A percentile compares a stretch with the other conserved stretches of the same genome.
Conservation (phyloP, 1,139 yeast species). For the Nakaseomyces sp. region DNA sequence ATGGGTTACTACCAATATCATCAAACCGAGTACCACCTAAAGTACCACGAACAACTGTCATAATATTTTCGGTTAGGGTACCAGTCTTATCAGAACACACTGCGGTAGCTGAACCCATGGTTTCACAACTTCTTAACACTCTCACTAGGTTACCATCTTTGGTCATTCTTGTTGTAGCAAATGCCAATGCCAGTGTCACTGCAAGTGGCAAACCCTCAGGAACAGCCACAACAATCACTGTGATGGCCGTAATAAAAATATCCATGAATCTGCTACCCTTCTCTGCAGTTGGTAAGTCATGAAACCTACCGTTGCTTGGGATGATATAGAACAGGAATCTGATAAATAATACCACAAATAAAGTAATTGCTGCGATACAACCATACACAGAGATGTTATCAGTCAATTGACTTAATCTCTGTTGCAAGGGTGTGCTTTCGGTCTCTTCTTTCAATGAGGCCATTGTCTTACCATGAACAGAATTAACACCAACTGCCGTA, state of each 20-base stretch:
- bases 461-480: conserved; percentile 90
- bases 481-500: conserved; percentile 82
- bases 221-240: conserved; percentile 92
- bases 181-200: conserved; percentile 90
- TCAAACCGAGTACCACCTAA: conserved; percentile 40
- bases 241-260: conserved; percentile 81
- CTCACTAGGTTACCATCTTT: conserved; percentile 94
- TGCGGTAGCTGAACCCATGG: conserved; percentile 98
- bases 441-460: conserved; percentile 62
- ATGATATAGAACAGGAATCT: conserved; percentile 59
- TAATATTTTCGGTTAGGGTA: conserved; percentile 82
- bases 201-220: conserved; percentile 98
- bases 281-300: conserved; percentile 47
- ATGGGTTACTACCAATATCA: conserved; percentile 19
- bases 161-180: conserved; percentile 97
- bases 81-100: conserved; percentile 97
- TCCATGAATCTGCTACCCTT: conserved; percentile 81
- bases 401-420: conserved; percentile 70
- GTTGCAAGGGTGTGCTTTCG: conserved; percentile 85
- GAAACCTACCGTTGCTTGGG: conserved; percentile 42
- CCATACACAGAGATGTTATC: conserved; percentile 94
- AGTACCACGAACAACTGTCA: conserved; percentile 78
- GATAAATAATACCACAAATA: conserved; percentile 70
- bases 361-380: conserved; percentile 66
- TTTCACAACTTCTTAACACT: conserved; percentile 87